Conservation (phyloP, 1,284 basidiomycete genomes). For the Trichosporon faecale region DNA sequence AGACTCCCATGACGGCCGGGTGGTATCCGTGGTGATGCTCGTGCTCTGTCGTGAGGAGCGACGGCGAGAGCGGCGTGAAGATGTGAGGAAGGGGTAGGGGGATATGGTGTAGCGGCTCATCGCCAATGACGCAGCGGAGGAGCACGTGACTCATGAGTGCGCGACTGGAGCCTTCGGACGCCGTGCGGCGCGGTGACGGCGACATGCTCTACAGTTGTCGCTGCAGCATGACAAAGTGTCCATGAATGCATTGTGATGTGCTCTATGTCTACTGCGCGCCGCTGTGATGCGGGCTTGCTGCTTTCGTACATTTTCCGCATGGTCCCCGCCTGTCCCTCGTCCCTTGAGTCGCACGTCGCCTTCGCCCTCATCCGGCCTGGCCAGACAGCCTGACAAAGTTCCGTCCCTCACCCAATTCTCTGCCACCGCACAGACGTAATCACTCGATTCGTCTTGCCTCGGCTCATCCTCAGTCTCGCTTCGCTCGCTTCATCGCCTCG, state of each 20-base stretch:
- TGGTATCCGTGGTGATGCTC: not conserved
- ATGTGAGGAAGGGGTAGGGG: not conserved
- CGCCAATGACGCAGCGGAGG: not conserved
- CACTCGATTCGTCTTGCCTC: no score
- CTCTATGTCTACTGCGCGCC: constrained; percentile 1
- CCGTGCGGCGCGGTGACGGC: not conserved
- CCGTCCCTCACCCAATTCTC: not conserved
- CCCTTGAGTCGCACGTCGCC: not conserved
- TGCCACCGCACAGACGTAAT: not conserved
- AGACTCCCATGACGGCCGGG: constrained; percentile 14
- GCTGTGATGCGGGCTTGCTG: not conserved
- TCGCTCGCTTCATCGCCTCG: constrained; percentile 36
- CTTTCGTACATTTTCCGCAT: constrained; percentile 7
- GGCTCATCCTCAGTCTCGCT: constrained; percentile 26
- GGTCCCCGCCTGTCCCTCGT: not conserved
- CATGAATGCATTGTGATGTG: constrained; percentile 8
- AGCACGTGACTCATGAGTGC: constrained; percentile 9
- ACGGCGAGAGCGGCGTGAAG: not conserved
- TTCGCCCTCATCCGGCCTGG: not conserved
- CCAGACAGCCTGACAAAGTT: not conserved
- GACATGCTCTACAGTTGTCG: not conserved
- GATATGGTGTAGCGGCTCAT: not conserved
- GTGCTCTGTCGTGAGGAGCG: not conserved
- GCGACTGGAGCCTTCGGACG: not conserved
- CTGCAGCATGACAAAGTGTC: not conserved